Evolutionary conservation across 768 basidiomycete species (phyloP).

Genomic region (Agaricus subrufescens): DNA sequence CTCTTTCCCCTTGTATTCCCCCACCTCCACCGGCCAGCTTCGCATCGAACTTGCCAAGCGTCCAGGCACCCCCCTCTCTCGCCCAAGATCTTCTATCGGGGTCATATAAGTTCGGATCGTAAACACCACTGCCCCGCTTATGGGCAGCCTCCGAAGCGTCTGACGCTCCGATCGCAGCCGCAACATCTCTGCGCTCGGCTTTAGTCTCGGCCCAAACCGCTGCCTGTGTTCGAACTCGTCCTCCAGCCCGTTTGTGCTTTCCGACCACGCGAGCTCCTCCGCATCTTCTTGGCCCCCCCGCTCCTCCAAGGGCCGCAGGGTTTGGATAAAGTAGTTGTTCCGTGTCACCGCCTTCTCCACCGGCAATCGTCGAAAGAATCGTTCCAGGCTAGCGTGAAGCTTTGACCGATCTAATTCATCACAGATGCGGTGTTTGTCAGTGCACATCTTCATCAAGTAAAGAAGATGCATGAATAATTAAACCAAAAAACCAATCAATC

Average conservation of each 20-base stretch:
- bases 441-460: not conserved
- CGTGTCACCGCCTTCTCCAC: slow-evolving; percentile 68
- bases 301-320: slow-evolving; percentile 16
- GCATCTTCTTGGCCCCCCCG: slow-evolving; percentile 37
- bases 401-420: slow-evolving; percentile 47
- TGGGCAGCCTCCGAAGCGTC: slow-evolving; percentile 58
- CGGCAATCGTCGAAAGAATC: slow-evolving; percentile 64
- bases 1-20: slow-evolving; percentile 39
- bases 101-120: slow-evolving; percentile 65
- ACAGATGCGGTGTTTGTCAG: not conserved
- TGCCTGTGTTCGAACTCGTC: slow-evolving; percentile 31
- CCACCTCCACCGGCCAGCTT: slow-evolving; percentile 64
- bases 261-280: slow-evolving; percentile 64
- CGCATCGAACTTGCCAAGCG: slow-evolving; percentile 59
- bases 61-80: slow-evolving; percentile 56
- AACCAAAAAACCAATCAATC: slow-evolving; percentile 2
- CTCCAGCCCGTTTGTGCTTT: slow-evolving; percentile 51
- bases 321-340: slow-evolving; percentile 58
- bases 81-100: slow-evolving; percentile 43
- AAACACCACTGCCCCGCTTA: slow-evolving; percentile 62
- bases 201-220: slow-evolving; percentile 11
- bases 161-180: slow-evolving; percentile 63
- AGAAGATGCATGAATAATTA: not conserved
- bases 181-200: slow-evolving; percentile 37
- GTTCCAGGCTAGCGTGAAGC: slow-evolving; percentile 58